Conservation (phyloP, 495 filamentous ascomycete genomes). For the Penicillium coprophilum region DNA sequence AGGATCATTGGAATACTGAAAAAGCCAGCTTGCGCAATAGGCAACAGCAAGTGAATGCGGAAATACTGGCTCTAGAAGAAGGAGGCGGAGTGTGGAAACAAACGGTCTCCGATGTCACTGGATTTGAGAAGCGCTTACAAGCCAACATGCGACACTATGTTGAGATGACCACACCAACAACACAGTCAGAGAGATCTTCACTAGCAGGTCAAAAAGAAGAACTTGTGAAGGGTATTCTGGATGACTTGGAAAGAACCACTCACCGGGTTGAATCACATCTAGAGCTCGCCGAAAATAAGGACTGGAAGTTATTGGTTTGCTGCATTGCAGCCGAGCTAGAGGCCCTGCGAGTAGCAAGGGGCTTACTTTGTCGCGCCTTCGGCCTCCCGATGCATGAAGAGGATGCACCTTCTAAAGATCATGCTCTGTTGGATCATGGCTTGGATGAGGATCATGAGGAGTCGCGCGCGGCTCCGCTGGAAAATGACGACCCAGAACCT, state of each 20-base stretch:
- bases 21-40: constrained; percentile 55
- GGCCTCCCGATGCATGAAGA: constrained; percentile 19
- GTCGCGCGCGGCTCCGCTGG: constrained; percentile 20
- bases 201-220: constrained; percentile 25
- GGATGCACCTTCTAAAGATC: constrained; percentile 1
- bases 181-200: constrained; percentile 12
- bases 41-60: constrained; percentile 60
- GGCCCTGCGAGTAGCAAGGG: constrained; percentile 69
- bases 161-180: constrained; percentile 24
- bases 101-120: constrained; percentile 58
- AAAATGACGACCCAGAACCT: constrained; percentile 37
- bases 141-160: constrained; percentile 51
- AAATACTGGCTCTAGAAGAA: constrained; percentile 77
- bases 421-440: constrained; percentile 8
- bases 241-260: constrained; percentile 45
- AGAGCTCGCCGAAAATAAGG: constrained; percentile 47
- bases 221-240: constrained; percentile 37
- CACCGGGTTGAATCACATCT: constrained; percentile 39
- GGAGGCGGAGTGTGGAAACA: constrained; percentile 80
- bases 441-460: constrained; percentile 1
- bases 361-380: constrained; percentile 55
- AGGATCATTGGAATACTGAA: constrained; percentile 72
- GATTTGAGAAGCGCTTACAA: constrained; percentile 66
- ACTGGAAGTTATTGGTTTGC: constrained; percentile 87
- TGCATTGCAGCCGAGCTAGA: constrained; percentile 87